Base-by-base conservation (phyloP, 345 rosid genomes). In the Euphorbia tirucalli region DNA sequence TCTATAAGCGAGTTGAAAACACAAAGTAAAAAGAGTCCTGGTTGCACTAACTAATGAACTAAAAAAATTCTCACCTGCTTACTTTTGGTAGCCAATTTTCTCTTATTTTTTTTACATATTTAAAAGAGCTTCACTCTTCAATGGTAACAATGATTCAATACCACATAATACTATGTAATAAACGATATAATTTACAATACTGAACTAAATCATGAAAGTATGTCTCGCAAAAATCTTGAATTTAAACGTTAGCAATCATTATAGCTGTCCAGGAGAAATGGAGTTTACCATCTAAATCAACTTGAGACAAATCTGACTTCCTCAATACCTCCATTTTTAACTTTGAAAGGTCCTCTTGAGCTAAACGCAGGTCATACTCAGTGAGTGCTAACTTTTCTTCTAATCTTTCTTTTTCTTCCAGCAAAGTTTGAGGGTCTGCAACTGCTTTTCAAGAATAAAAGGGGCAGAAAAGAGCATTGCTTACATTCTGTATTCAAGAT, bases 381-480 rank as follows among this genome's bases (percentile, higher is more conserved):
- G 89, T 83, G 52, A 94, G 81, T 65, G 97, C 93, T 72, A 94
- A 71, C 77, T 90, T 94, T 84, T 90, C 97, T 67, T 82, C 85
- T 46, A 85, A 75, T 50, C 90, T 88, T 82, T 88, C 95, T 80
- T 88, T 94, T 87, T 90, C 97, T 86, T 87, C 91, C 64, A 89
- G 82, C 84, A 94, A 90, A 78, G 82, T 89, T 80, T 94, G 98
- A 57, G 97, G 98, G 69, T 94, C 98, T 31, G 89, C 90, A 81
- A 86, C 98, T 94, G 96, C 77, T 78, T 77, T 65, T 74, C 13
- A 52, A 62, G n/a, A 68, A 68, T 39, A 32, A 75, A 56, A 41
- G 56, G 37, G 44, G 37, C 67, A 74, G 18, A 67, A 43, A 55
- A 74, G 58, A 74, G 60, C 31, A 73, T 64, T 48, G 50, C 56